A percentile compares a stretch with the other conserved stretches of the same genome.
These are phyloP conservation scores for Pseudocohnilembus persalinus DNA, from an alignment of 169 alveolate genomes.

Conservation along the genomic window DNA sequence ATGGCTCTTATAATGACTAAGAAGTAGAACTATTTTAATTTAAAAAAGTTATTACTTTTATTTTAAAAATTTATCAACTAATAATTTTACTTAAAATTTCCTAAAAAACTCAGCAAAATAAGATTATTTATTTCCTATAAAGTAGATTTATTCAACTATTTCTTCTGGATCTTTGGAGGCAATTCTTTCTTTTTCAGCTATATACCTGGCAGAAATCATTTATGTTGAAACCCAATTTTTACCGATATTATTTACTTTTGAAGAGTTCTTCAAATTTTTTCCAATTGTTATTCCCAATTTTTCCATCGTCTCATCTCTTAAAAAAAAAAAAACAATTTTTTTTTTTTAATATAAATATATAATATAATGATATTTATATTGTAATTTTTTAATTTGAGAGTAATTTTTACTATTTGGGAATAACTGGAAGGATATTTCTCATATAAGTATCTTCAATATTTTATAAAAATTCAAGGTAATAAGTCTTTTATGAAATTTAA, in stretches of 20 bases:
- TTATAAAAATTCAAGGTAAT: neutral
- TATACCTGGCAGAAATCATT: neutral
- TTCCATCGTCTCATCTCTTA: neutral
- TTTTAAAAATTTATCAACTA: neutral
- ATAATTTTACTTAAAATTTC: too few relatives aligned
- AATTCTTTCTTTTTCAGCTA: neutral
- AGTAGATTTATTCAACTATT: neutral
- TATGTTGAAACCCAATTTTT: neutral
- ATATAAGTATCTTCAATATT: neutral
- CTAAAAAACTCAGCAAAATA: too few relatives aligned
- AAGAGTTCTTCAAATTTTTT: neutral
- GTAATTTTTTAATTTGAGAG: too few relatives aligned
- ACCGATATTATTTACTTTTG: neutral
- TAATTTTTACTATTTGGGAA: neutral
- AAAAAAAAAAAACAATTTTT: too few relatives aligned
- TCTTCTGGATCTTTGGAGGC: neutral
- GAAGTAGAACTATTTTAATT: neutral
- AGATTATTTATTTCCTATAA: too few relatives aligned
- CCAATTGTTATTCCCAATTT: neutral
- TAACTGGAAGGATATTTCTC: neutral
- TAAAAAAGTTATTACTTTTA: too few relatives aligned
- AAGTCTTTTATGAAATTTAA: neutral
- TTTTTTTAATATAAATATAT: too few relatives aligned
- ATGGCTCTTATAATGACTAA: neutral
- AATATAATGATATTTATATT: too few relatives aligned